Conservation (phyloP, 75 land plant genomes). For the Selaginella tamariscina region DNA sequence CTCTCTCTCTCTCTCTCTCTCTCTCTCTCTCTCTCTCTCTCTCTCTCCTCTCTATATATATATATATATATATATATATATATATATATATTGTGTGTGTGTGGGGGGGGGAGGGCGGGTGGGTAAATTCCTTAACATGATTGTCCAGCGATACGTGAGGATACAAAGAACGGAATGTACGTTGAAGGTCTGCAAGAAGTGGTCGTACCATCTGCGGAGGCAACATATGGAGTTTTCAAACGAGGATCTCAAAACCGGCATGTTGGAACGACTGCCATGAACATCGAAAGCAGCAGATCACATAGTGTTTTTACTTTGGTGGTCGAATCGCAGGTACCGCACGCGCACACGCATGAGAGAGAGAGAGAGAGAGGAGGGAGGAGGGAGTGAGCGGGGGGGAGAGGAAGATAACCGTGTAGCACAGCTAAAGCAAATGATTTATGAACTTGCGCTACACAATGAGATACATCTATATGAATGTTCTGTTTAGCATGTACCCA, state of each 20-base stretch:
- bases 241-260: slow-evolving; percentile 1
- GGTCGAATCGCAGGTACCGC: slow-evolving; percentile 29
- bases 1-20: too few relatives aligned
- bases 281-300: slow-evolving; percentile 29
- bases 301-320: slow-evolving; percentile 27
- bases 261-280: slow-evolving; percentile 22
- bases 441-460: too few relatives aligned
- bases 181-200: slow-evolving; percentile 11
- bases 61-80: too few relatives aligned
- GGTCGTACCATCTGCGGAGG: slow-evolving; percentile 14
- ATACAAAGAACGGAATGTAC: background rate
- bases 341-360: too few relatives aligned
- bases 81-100: too few relatives aligned
- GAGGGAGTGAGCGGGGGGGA: too few relatives aligned
- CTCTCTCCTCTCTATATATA: too few relatives aligned
- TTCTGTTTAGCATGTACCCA: background rate
- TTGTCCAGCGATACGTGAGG: background rate
- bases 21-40: too few relatives aligned
- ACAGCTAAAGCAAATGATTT: too few relatives aligned
- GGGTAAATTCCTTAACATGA: background rate
- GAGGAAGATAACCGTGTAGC: too few relatives aligned
- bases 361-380: too few relatives aligned
- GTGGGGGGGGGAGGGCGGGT: too few relatives aligned
- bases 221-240: slow-evolving; percentile 17
- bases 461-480: background rate